Base-by-base conservation (phyloP, 495 filamentous ascomycete genomes). In the Talaromyces nanjingensis region DNA sequence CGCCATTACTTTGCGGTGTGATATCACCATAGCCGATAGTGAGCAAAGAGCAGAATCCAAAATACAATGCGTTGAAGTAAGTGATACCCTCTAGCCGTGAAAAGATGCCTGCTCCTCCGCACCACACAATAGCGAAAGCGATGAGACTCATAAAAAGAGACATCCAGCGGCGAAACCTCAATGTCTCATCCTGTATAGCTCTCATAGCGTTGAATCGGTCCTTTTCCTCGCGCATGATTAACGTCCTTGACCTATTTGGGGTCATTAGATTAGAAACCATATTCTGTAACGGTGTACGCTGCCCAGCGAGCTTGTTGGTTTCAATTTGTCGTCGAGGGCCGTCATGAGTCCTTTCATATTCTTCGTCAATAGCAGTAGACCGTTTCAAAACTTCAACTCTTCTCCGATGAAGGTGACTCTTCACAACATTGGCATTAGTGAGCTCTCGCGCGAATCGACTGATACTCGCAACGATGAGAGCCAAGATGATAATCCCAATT, bases 11-110 rank as follows among this genome's bases (percentile, higher is more conserved):
- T 14, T 81, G 74, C 0, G 89, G 91, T 9, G 85, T 85, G 39
- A 88, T 79, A 66, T 97, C 92, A 0, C 93, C 93, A 71, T 97
- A 98, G 1, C 93, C 93, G 63, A 98, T 92, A 0, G 93, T 97
- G 5, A 96, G 76, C 33, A 96, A 81, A 5, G 88, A 87, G 47
- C 86, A 85, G 71, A 92, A 97, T 27, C 88, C 78, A 72, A 96
- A 96, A 74, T 96, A 97, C 22, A 97, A 75, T 0, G 84, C 78
- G 16, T 89, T 77, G 64, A 94, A 96, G 67, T 96, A 97, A 0
- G 79, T 76, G 37, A 76, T 68, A 8, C 71, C 67, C 66, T 90
- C 87, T 1, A 84, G 70, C 49, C 55, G 45, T 75, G 78, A 82
- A 71, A 97, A 97, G n/a, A 93, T 82, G 20, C 84, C 79, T 2